Evolutionary conservation across 805 yeast genomes (phyloP).

Genomic region (Myxozyma geophila): DNA sequence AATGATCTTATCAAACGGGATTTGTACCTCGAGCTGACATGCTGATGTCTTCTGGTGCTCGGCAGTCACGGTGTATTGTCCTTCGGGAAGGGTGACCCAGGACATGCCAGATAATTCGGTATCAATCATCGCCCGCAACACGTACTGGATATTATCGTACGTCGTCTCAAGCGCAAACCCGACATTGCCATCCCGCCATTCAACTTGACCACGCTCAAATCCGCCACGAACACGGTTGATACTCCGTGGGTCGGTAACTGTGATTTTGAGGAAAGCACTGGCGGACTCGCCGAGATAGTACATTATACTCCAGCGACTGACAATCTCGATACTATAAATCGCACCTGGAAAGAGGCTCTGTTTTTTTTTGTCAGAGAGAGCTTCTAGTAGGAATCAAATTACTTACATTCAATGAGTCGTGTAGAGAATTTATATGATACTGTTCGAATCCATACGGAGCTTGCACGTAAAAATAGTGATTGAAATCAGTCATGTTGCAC

Average conservation of each 20-base stretch:
- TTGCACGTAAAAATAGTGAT: constrained; percentile 89
- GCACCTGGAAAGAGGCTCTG: constrained; percentile 51
- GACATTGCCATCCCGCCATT: constrained; percentile 56
- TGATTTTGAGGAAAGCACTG: constrained; percentile 77
- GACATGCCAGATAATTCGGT: constrained; percentile 80
- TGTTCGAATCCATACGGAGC: constrained; percentile 77
- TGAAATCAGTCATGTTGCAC: constrained; percentile 86
- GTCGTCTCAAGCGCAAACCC: constrained; percentile 44
- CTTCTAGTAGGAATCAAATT: constrained; percentile 22
- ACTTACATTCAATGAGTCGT: constrained; percentile 49
- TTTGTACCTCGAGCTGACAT: constrained; percentile 82
- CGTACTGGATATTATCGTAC: constrained; percentile 87
- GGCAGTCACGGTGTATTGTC: constrained; percentile 61
- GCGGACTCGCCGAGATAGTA: constrained; percentile 82
- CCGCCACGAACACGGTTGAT: constrained; percentile 73
- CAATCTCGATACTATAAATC: constrained; percentile 67
- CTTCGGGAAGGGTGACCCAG: constrained; percentile 88
- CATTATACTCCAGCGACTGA: constrained; percentile 85
- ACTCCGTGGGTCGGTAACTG: constrained; percentile 65
- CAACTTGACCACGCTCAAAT: constrained; percentile 81
- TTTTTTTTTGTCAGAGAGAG: background rate
- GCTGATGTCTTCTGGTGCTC: constrained; percentile 57
- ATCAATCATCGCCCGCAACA: constrained; percentile 88
- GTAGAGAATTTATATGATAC: constrained; percentile 57
- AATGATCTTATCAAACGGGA: constrained; percentile 68